These are phyloP conservation scores for Linnemannia elongata DNA, from an alignment of 192 early-diverging fungal genomes.

Conservation along the genomic window DNA sequence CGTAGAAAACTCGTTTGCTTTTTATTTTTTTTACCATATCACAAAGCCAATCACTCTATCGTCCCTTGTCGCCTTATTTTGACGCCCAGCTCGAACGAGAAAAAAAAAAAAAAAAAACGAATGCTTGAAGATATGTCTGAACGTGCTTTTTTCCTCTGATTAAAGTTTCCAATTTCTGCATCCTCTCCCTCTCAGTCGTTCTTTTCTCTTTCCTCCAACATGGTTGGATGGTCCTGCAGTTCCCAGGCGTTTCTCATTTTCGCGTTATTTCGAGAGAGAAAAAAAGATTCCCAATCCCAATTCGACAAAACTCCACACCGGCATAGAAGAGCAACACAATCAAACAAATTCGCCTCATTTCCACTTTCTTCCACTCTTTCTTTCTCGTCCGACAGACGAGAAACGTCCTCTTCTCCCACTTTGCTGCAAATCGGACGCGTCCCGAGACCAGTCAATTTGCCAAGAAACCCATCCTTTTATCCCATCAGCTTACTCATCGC, in stretches of 20 bases:
- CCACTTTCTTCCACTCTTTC: too few species aligned
- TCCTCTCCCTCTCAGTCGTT: neutral
- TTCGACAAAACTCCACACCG: neutral
- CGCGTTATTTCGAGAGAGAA: neutral
- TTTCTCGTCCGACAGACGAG: neutral
- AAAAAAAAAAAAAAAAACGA: neutral
- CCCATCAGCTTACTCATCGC: neutral
- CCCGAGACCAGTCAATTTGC: neutral
- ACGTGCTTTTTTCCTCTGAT: neutral
- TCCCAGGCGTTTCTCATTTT: neutral
- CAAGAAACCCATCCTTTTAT: neutral
- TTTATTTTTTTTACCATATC: too few species aligned
- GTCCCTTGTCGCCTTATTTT: neutral
- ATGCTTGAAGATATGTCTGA: neutral
- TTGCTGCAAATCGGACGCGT: neutral
- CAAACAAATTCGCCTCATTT: too few species aligned
- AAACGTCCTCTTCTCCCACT: neutral
- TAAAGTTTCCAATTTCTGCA: neutral
- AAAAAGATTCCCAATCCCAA: neutral
- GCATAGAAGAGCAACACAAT: neutral
- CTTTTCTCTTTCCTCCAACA: neutral
- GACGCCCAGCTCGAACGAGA: neutral
- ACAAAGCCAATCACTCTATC: too few species aligned
- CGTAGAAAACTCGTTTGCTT: neutral
- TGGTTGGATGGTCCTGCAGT: neutral